Evolutionary conservation across 306 rosid genomes (phyloP).

Genomic region (Mucuna pruriens): DNA sequence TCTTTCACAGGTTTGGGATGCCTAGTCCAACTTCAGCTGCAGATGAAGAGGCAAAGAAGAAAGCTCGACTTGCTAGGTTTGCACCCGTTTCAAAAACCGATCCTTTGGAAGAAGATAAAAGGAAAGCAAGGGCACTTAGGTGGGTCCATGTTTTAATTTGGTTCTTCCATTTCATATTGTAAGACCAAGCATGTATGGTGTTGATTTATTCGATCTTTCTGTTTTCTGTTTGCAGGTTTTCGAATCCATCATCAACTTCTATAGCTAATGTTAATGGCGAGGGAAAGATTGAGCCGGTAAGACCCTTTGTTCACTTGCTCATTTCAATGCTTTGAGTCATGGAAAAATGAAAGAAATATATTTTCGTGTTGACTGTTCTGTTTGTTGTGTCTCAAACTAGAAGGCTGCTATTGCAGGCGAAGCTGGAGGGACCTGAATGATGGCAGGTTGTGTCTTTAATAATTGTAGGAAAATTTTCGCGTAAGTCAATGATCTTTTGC

Average conservation of each 20-base stretch:
- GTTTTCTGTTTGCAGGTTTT: conserved; percentile 60
- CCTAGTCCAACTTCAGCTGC: conserved; percentile 55
- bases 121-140: conserved; percentile 88
- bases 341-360: not conserved
- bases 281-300: conserved; percentile 66
- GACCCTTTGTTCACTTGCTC: conserved; percentile 34
- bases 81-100: conserved; percentile 62
- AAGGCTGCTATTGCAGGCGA: conserved; percentile 66
- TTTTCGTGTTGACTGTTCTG: conserved; percentile 35
- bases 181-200: not conserved
- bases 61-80: conserved; percentile 86
- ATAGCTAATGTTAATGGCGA: conserved; percentile 59
- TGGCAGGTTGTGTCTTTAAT: conserved; percentile 31
- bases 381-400: conserved; percentile 45
- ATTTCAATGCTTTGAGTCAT: not conserved
- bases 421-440: conserved; percentile 67
- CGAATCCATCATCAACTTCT: conserved; percentile 51
- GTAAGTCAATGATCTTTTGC: conserved; percentile 31
- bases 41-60: conserved; percentile 73
- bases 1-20: conserved; percentile 72
- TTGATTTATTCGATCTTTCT: conserved; percentile 21
- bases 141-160: conserved; percentile 45
- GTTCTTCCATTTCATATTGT: not conserved
- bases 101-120: conserved; percentile 77
- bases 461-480: conserved; percentile 54